phyloP scores from a whole-genome alignment of 176 grass and related monocot genomes.

The Eleusine coracana region DNA sequence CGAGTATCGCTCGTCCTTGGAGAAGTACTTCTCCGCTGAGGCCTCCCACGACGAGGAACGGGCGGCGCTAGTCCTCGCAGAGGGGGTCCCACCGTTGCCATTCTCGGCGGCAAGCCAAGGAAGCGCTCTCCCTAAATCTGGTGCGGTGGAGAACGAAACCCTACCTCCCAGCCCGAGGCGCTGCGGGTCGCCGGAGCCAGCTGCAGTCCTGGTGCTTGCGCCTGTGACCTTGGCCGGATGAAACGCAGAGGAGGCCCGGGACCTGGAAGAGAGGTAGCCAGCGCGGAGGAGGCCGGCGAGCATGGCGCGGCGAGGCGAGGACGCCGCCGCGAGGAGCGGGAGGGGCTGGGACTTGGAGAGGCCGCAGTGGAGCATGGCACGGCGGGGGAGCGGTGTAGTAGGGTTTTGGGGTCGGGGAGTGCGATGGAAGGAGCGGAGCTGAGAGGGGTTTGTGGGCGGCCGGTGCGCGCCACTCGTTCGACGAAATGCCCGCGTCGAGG shows the following conservation, averaged over 20 bases:
- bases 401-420: slow-evolving; percentile 32
- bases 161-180: slow-evolving; percentile 30
- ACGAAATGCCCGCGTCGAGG: slow-evolving; percentile 45
- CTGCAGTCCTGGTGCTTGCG: slow-evolving; percentile 14
- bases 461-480: slow-evolving; percentile 47
- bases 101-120: slow-evolving; percentile 51
- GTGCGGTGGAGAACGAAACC: slow-evolving; percentile 58
- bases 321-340: slow-evolving; percentile 52
- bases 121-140: slow-evolving; percentile 41
- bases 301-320: slow-evolving; percentile 38
- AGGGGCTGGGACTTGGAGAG: slow-evolving; percentile 62
- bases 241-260: slow-evolving; percentile 26
- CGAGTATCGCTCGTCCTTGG: slow-evolving; percentile 45
- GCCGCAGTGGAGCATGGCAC: slow-evolving; percentile 66
- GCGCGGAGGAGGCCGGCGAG: slow-evolving; percentile 46
- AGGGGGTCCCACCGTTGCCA: slow-evolving; percentile 5
- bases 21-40: slow-evolving; percentile 77
- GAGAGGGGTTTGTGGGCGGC: slow-evolving; percentile 8
- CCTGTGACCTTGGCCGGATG: background rate
- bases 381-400: slow-evolving; percentile 2
- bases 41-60: slow-evolving; percentile 81
- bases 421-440: background rate
- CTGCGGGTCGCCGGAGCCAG: background rate
- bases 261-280: slow-evolving; percentile 46
- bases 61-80: slow-evolving; percentile 33